Base-by-base conservation (phyloP, 2,329 filamentous ascomycete species). In the Trichoderma polysporum region DNA sequence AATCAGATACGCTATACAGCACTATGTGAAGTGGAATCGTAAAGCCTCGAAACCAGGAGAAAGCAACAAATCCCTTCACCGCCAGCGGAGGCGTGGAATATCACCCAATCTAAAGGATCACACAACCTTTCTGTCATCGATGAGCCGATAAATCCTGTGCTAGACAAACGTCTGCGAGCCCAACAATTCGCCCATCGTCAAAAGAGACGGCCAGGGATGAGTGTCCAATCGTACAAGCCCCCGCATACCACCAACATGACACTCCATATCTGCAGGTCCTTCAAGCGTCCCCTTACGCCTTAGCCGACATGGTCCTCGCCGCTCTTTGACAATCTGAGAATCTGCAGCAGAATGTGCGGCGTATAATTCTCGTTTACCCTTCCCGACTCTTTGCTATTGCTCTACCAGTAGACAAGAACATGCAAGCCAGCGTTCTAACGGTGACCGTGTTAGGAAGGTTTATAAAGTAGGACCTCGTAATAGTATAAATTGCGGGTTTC, bases 181-280 rank as follows among this genome's bases (percentile, higher is more conserved):
- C 27, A 41, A 57, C 37, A 19, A 52, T 56, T 64, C n/a, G 35
- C 19, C 52, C 37, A 64, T 64, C 13, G 59, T 56, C 25, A 33
- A 45, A 62, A 53, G 50, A 27, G 50, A 56, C 33, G 61, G 22
- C 54, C 50, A 64, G 33, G 50, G 61, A 57, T 64, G n/a, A 19
- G 52, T 49, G 31, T 57, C 61, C 61, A 56, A 64, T 47, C 50
- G 52, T 29, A 22, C 37, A 64, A 35, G 37, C n/a, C 61, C 61
- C 61, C 59, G 52, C 61, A 45, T 47, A 17, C 33, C 50, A 39
- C 47, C 47, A 41, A 22, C n/a, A 62, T 62, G 33, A 19, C 22
- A 15, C 29, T 49, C 4, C 47, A 19, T 33, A 33, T 35, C 29
- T 61, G 47, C 22, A 37, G 45, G 13, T 50, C 53, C 35, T 41